Evolutionary conservation across 2,329 filamentous ascomycete genomes (phyloP).

Genomic region (Aspergillus pseudoterreus): DNA sequence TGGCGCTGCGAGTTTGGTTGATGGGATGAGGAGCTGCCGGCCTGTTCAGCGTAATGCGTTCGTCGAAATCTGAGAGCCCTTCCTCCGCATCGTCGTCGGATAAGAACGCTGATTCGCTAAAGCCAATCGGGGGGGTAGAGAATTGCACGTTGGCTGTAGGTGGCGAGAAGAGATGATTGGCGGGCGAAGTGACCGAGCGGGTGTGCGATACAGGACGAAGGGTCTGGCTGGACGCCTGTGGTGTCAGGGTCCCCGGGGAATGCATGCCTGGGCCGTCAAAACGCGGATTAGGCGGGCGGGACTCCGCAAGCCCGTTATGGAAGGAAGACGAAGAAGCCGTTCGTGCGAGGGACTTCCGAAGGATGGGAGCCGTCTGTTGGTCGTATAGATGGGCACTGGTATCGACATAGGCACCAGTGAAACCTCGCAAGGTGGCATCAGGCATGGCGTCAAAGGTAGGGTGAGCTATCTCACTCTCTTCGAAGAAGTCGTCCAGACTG

Average conservation of each 20-base stretch:
- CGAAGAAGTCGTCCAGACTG: constrained; percentile 78
- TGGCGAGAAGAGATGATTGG: constrained; percentile 47
- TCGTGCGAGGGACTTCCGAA: constrained; percentile 73
- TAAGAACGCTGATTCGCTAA: constrained; percentile 58
- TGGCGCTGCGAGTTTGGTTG: constrained; percentile 29
- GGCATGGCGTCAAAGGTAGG: constrained; percentile 46
- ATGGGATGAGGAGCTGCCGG: constrained; percentile 18
- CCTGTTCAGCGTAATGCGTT: constrained; percentile 47
- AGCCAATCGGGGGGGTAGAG: constrained; percentile 46
- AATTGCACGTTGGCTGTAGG: constrained; percentile 47
- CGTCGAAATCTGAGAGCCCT: constrained; percentile 77
- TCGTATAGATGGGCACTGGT: constrained; percentile 82
- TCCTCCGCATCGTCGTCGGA: constrained; percentile 78
- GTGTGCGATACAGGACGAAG: constrained; percentile 68
- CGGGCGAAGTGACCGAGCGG: constrained; percentile 80
- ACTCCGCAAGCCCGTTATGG: constrained; percentile 82
- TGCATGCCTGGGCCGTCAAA: constrained; percentile 46
- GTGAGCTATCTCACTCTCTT: constrained; percentile 61
- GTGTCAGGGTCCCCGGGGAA: constrained; percentile 45
- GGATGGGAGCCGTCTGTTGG: constrained; percentile 84
- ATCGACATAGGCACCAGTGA: constrained; percentile 63
- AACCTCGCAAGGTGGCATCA: constrained; percentile 41
- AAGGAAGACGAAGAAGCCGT: constrained; percentile 73
- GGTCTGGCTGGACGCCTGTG: constrained; percentile 29
- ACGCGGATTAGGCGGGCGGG: constrained; percentile 55